phyloP scores from a whole-genome alignment of 2,329 filamentous ascomycete species.

The Claviceps digitariae region DNA sequence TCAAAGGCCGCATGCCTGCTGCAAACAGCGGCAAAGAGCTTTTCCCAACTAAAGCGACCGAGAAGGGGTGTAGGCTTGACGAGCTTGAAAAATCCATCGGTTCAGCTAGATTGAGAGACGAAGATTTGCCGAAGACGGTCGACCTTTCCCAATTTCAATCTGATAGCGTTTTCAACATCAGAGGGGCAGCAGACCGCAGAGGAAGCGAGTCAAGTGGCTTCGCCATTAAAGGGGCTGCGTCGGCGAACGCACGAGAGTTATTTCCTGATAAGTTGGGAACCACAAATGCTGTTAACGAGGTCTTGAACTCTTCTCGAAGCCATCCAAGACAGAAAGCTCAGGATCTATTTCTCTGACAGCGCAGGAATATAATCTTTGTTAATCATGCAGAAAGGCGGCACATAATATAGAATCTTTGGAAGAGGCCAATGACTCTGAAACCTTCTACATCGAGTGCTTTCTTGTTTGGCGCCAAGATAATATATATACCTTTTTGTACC shows the following conservation, averaged over 20 bases:
- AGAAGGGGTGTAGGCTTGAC: slow-evolving; percentile 21
- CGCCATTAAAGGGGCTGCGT: slow-evolving; percentile 51
- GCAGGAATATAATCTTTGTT: not conserved
- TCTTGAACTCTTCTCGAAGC: slow-evolving; percentile 39
- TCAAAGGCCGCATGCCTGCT: slow-evolving; percentile 19
- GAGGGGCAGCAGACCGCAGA: slow-evolving; percentile 38
- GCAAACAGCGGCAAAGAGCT: slow-evolving; percentile 23
- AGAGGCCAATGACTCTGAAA: too few species aligned
- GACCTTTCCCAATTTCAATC: slow-evolving; percentile 33
- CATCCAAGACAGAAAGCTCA: slow-evolving; percentile 56
- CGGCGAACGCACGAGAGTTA: slow-evolving; percentile 43
- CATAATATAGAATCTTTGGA: too few species aligned
- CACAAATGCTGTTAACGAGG: slow-evolving; percentile 53
- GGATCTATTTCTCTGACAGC: slow-evolving; percentile 51
- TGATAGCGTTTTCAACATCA: slow-evolving; percentile 41
- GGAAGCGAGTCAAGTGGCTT: slow-evolving; percentile 36
- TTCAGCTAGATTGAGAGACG: slow-evolving; percentile 22
- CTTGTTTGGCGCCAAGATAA: too few species aligned
- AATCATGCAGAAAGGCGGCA: too few species aligned
- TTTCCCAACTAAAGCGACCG: slow-evolving; percentile 22
- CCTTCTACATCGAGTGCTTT: too few species aligned
- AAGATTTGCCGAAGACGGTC: slow-evolving; percentile 41
- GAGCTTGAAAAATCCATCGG: slow-evolving; percentile 26
- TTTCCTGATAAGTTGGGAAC: slow-evolving; percentile 50
- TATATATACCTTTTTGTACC: too few species aligned